phyloP scores from a whole-genome alignment of 495 filamentous ascomycete genomes.

The Talaromyces nanjingensis region DNA sequence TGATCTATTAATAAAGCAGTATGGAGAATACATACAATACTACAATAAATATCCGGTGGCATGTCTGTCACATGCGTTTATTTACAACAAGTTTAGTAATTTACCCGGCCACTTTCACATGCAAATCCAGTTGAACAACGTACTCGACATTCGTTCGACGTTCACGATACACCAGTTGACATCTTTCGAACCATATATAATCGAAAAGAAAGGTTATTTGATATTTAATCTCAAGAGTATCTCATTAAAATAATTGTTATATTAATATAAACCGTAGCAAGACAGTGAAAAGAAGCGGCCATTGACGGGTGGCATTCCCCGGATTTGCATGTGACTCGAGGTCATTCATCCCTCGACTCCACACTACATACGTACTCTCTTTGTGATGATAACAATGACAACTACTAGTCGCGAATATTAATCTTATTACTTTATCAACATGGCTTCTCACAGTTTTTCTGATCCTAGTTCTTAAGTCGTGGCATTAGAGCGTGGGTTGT shows the following conservation, averaged over 20 bases:
- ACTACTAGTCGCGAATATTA: no score
- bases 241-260: no score
- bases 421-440: background rate
- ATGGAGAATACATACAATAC: no score
- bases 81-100: background rate
- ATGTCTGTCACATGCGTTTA: no score
- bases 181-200: no score
- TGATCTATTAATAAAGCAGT: no score
- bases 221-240: no score
- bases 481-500: background rate
- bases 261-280: no score
- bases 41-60: no score
- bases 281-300: background rate
- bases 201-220: no score
- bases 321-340: background rate
- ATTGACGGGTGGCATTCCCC: background rate
- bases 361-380: background rate
- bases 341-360: background rate
- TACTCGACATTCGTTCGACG: background rate
- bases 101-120: background rate
- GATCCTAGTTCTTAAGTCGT: no score
- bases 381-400: background rate
- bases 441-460: background rate
- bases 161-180: background rate
- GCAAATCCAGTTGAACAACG: background rate